Evolutionary conservation across 2,329 filamentous ascomycete genomes (phyloP), one percentile per base, ranked within the genome.

Genomic region (Fusarium verticillioides): DNA sequence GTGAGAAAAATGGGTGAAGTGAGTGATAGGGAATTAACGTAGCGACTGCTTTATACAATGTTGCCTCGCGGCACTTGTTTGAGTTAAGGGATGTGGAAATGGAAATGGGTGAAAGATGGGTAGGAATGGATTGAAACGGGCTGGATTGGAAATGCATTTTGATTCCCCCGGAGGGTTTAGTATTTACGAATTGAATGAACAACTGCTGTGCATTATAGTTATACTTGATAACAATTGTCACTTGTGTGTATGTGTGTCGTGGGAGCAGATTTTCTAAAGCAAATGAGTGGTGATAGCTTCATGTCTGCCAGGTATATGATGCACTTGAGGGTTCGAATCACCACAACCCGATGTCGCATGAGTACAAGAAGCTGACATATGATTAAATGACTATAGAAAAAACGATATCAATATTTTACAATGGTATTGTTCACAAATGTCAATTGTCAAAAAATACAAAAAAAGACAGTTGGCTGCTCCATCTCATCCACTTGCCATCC

Each of bases 401-500:
- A 19, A 1, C 5, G 7, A 16, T 4, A 5, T 10, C 3, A 9
- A 12, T 44, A 44, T 74, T 77, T 74, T 66, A 16, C 6, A 21
- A 15, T 1, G 0, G 10, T 9, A 7, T 16, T 40, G 2, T 0
- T n/a, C 9, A 2, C 4, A 1, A 0, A 8, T 10, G 3, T 60
- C 7, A n/a, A 16, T 28, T 12, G 9, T 5, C 19, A 69, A 78
- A 78, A 79, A 69, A 21, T 32, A 9, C 39, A 69, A 79, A 83
- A 79, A 79, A 78, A 76, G 79, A 82, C 82, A 82, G 87, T 89
- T 76, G 87, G 83, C 84, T 80, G 84, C 84, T 85, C 88, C 85
- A 88, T 88, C 88, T 86, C 85, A 82, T 82, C 80, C 81, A 80
- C 64, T 73, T 66, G 78, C 83, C 83, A 85, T 83, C 85, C 86